These are phyloP conservation scores for Fusarium decemcellulare DNA, from an alignment of 2,329 filamentous ascomycete species.

Conservation along the genomic window DNA sequence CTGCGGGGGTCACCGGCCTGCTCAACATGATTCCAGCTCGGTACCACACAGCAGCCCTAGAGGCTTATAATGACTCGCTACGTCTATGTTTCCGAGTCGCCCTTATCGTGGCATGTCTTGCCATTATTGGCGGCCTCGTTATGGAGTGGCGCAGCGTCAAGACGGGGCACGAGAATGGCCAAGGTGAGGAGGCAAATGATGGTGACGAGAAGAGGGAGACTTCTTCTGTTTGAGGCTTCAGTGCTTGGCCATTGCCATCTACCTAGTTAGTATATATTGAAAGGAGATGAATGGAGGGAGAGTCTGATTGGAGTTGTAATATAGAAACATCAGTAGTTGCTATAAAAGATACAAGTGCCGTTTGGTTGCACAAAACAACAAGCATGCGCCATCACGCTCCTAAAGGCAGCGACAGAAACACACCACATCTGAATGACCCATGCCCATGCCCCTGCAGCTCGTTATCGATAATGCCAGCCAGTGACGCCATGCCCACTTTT, in stretches of 20 bases:
- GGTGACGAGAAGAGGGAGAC: neutral
- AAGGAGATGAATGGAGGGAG: no score
- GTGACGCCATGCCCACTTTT: slow-evolving; percentile 28
- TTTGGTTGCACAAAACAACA: no score
- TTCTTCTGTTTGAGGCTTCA: no score
- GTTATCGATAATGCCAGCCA: slow-evolving; percentile 35
- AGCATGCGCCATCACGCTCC: no score
- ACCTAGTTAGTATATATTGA: no score
- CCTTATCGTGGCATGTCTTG: slow-evolving; percentile 63
- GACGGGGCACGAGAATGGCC: slow-evolving; percentile 8
- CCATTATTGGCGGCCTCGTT: slow-evolving; percentile 63
- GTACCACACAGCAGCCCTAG: slow-evolving; percentile 24
- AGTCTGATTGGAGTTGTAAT: no score
- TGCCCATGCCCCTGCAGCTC: no score
- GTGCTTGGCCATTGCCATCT: no score
- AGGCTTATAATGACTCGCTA: slow-evolving; percentile 70
- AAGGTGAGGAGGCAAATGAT: neutral
- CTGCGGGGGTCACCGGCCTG: slow-evolving; percentile 17
- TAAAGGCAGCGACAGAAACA: no score
- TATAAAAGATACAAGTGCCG: no score
- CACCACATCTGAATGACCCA: no score
- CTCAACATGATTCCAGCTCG: slow-evolving; percentile 8
- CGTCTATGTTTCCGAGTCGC: slow-evolving; percentile 68
- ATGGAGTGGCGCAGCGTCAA: slow-evolving; percentile 56
- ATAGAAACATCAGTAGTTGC: no score